phyloP scores from a whole-genome alignment of 495 filamentous ascomycete genomes.

The Venustampulla echinocandica region DNA sequence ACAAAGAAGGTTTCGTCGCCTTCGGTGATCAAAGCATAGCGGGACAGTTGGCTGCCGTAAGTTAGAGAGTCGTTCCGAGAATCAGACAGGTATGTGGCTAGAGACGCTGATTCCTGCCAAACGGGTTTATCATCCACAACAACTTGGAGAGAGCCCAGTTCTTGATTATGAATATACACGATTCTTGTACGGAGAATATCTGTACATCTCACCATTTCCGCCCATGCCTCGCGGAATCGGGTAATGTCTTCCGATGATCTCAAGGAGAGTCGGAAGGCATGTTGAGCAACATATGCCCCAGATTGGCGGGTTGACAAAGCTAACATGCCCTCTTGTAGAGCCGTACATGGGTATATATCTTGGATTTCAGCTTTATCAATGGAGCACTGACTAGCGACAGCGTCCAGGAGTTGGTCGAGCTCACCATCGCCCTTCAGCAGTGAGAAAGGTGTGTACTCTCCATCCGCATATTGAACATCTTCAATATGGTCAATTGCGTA shows the following conservation, averaged over 20 bases:
- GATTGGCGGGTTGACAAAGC: slow-evolving; percentile 48
- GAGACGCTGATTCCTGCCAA: background rate
- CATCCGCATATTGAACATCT: background rate
- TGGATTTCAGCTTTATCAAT: slow-evolving; percentile 17
- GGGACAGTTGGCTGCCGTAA: background rate
- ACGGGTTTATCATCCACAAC: background rate
- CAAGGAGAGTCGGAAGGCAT: background rate
- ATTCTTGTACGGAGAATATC: background rate
- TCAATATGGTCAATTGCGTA: background rate
- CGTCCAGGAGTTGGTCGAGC: background rate
- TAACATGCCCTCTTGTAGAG: slow-evolving; percentile 61
- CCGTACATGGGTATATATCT: slow-evolving; percentile 60
- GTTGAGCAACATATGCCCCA: slow-evolving; percentile 27
- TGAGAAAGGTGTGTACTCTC: background rate
- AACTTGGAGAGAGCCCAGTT: no score
- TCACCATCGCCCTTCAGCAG: background rate
- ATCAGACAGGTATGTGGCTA: background rate
- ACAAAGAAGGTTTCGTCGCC: background rate
- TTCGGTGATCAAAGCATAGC: background rate
- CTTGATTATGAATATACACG: background rate
- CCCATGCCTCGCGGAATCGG: no score
- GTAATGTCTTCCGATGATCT: no score
- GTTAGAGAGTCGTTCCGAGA: background rate
- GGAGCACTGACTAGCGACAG: background rate
- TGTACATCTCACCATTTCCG: no score